Evolutionary conservation across 331 rosid genomes (phyloP), one percentile per base, ranked within the genome.

Genomic region (Erythrophleum ivorense): DNA sequence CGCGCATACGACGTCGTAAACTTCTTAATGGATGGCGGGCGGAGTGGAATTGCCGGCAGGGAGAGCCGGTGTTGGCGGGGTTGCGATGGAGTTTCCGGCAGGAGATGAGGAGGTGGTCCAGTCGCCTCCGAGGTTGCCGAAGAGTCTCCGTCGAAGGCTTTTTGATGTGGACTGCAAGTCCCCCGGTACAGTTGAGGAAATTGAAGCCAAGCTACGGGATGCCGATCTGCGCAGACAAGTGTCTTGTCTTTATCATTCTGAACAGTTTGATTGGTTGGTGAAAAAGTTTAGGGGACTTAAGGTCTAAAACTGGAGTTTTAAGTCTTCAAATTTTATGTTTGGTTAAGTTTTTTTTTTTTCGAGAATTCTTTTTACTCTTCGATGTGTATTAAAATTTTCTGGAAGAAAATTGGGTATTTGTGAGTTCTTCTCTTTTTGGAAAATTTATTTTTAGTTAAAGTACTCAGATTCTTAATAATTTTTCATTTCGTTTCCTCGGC

Each of bases 151-250:
- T 14, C 91, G 91, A 68, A 75, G 99, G 85, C 92, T 93, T 69
- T 64, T 78, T 40, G 87, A 73, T 48, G 14, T 84, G 53, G 97
- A 90, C 86, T 82, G 84, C 71, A 93, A 90, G 99, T 84, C 90
- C 6, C 93, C 96, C 50, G 75, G 86, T 80, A 86, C 98, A 78
- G 94, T 82, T 76, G 99, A 93, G 80, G 92, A 91, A 84, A 95
- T 95, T 74, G 90, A 95, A 75, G 87, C 97, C 75, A 95, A 89
- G 90, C 98, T 93, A 43, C 96, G 92, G 43, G 88, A 82, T 43
- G 99, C 99, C 70, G 91, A 95, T 88, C 93, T 86, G 84, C 98
- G 99, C 31, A 90, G 99, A 75, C 98, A 93, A 98, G 99, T 93
- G 77, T 43, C 45, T 24, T 29, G 9, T 60, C 66, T 49, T 68